A percentile compares a stretch with the other conserved stretches of the same genome.
Conservation (phyloP, 1,284 basidiomycete genomes). For the Ustilago tritici region DNA sequence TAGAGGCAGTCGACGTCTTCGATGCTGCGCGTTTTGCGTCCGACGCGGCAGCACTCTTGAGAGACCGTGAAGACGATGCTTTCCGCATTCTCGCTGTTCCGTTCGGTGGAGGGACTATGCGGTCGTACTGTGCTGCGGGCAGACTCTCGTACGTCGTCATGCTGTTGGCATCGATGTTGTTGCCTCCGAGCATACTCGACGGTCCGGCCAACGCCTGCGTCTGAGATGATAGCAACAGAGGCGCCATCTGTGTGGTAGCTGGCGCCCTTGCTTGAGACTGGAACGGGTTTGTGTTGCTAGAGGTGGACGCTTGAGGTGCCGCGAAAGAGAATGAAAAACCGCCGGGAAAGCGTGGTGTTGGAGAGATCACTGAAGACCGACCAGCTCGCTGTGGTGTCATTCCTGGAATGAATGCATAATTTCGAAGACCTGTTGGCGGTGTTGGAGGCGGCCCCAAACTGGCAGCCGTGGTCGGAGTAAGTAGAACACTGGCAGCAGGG, state of each 20-base stretch:
- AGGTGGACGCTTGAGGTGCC: conserved; percentile 4
- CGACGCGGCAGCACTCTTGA: conserved; percentile 16
- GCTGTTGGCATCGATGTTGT: background rate
- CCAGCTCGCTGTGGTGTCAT: conserved; percentile 24
- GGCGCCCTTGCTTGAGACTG: conserved; percentile 21
- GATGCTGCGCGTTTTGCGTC: background rate
- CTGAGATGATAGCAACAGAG: conserved; percentile 21
- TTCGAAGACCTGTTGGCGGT: conserved; percentile 30
- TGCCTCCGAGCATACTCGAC: background rate
- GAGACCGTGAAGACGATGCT: conserved; percentile 20
- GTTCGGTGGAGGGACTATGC: conserved; percentile 30
- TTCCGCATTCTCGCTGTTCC: conserved; percentile 12
- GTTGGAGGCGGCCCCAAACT: conserved; percentile 27
- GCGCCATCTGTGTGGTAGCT: conserved; percentile 28
- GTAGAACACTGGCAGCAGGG: background rate
- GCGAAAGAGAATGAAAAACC: conserved; percentile 34
- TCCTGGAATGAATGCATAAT: conserved; percentile 43
- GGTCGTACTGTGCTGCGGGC: conserved; percentile 17
- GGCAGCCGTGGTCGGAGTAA: background rate
- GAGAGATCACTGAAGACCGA: conserved; percentile 18
- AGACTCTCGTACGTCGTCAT: conserved; percentile 16
- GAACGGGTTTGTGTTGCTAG: conserved; percentile 7
- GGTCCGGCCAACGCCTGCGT: background rate
- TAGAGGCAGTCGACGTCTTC: background rate
- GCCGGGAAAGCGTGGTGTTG: conserved; percentile 41